These are phyloP conservation scores for Citrus glauca DNA, from an alignment of 345 rosid species.

Conservation along the genomic window DNA sequence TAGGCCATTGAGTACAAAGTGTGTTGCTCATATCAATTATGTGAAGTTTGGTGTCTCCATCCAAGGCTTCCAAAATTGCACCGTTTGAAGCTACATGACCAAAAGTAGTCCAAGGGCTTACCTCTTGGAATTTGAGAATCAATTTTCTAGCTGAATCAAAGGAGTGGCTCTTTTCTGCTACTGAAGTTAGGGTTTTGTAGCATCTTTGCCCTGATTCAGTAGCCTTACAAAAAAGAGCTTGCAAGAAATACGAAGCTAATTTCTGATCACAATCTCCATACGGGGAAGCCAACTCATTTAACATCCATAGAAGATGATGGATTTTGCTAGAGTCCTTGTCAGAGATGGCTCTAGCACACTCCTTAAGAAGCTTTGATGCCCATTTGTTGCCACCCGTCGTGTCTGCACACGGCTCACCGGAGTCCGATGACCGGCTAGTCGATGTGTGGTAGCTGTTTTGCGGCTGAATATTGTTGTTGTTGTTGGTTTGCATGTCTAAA, in stretches of 20 bases:
- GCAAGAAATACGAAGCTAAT: conserved; percentile 63
- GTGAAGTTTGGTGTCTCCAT: conserved; percentile 62
- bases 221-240: conserved; percentile 70
- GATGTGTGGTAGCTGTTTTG: conserved; percentile 49
- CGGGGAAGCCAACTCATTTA: conserved; percentile 71
- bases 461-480: conserved; percentile 15
- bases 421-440: conserved; percentile 49
- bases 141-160: conserved; percentile 61
- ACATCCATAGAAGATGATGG: conserved; percentile 75
- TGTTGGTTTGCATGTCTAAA: conserved; percentile 38
- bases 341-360: conserved; percentile 71
- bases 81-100: conserved; percentile 83
- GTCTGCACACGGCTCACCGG: conserved; percentile 27
- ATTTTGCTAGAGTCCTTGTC: conserved; percentile 60
- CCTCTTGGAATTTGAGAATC: conserved; percentile 75
- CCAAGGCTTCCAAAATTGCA: conserved; percentile 69
- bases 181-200: conserved; percentile 60
- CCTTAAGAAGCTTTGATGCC: conserved; percentile 59
- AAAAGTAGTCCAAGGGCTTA: conserved; percentile 81
- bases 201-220: conserved; percentile 60
- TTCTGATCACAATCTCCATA: conserved; percentile 79
- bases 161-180: conserved; percentile 52
- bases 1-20: conserved; percentile 93
- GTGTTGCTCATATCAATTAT: conserved; percentile 71
- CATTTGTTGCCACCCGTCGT: conserved; percentile 29